Evolutionary conservation across 2,329 filamentous ascomycete species (phyloP).

Genomic region (Seiridium cupressi): DNA sequence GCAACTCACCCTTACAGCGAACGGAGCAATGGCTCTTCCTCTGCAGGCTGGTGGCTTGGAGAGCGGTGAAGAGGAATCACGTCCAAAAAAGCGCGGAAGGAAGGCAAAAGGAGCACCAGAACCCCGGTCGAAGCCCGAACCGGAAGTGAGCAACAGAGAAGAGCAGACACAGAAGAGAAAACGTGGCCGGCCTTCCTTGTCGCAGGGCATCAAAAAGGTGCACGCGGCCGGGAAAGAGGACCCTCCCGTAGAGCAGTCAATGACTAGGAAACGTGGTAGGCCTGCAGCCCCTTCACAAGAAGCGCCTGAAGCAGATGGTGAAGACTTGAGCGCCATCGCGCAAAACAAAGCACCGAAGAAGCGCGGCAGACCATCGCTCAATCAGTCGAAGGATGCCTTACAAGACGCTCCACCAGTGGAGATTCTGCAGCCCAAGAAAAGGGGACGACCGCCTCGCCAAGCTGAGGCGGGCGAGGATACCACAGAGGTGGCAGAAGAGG

Average conservation of each 20-base stretch:
- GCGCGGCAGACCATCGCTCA: slow-evolving; percentile 12
- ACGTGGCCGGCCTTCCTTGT: slow-evolving; percentile 21
- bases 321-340: not conserved
- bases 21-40: slow-evolving; percentile 11
- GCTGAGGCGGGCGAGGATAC: not conserved
- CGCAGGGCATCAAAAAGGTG: not conserved
- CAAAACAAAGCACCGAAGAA: slow-evolving; percentile 13
- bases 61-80: slow-evolving; percentile 15
- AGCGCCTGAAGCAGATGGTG: not conserved
- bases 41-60: slow-evolving; percentile 7
- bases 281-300: slow-evolving; percentile 18
- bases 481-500: slow-evolving; percentile 19
- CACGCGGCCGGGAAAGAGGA: slow-evolving; percentile 3
- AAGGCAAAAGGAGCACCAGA: slow-evolving; percentile 12
- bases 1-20: slow-evolving; percentile 15
- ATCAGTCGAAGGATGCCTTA: slow-evolving; percentile 1
- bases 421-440: not conserved
- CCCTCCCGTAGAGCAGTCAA: slow-evolving; percentile 9
- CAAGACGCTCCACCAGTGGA: not conserved
- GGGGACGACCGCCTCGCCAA: slow-evolving; percentile 8
- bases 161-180: slow-evolving; percentile 19
- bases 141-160: slow-evolving; percentile 8
- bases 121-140: slow-evolving; percentile 8
- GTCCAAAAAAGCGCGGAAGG: slow-evolving; percentile 22
- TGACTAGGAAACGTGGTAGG: slow-evolving; percentile 25